Evolutionary conservation across 2,329 filamentous ascomycete species (phyloP), one percentile per base, ranked within the genome.

Genomic region (Colletotrichum karsti): DNA sequence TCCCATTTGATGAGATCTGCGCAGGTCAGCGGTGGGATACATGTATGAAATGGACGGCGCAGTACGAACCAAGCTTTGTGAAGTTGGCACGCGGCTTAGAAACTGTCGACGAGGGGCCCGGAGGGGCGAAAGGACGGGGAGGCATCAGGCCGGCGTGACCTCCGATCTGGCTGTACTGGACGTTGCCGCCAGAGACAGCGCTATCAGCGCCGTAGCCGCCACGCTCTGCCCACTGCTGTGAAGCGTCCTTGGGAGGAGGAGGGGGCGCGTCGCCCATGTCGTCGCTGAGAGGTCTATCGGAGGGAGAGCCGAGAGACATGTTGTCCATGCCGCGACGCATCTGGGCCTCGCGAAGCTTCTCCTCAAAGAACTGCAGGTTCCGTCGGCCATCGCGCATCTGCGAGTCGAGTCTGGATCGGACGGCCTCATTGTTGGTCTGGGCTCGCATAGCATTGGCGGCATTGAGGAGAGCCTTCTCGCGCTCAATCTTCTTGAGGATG

Each of bases 1-100:
- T 99, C 96, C 82, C 97, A 97, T 89, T 98, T 98, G 84, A 99
- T 98, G 71, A 99, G 85, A 82, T 99, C 96, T 98, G 24, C n/a
- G 24, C 35, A 62, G 64, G 69, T 69, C 51, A 63, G 61, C 33
- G 22, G 54, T 5, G 22, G 46, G 39, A n/a, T 35, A 9, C 33
- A 15, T 42, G 2, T 35, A 3, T 8, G 1, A n/a, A 4, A 13
- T 15, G 28, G 55, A 7, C 7, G 15, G 65, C 51, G 22, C 24
- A 53, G 24, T 48, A 78, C 90, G 72, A 85, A 97, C 95, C 95
- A 74, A 99, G 90, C 83, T 98, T 98, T 79, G 94, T 97, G 81
- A 94, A 99, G 81, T 98, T 98, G 48, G 93, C 93, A 57, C 94
- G 87, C 58, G 90, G 83, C 80, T 94, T 95, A 61, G 93, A 92